Conservation (phyloP, 2,329 filamentous ascomycete genomes). For the Massarina eburnea region DNA sequence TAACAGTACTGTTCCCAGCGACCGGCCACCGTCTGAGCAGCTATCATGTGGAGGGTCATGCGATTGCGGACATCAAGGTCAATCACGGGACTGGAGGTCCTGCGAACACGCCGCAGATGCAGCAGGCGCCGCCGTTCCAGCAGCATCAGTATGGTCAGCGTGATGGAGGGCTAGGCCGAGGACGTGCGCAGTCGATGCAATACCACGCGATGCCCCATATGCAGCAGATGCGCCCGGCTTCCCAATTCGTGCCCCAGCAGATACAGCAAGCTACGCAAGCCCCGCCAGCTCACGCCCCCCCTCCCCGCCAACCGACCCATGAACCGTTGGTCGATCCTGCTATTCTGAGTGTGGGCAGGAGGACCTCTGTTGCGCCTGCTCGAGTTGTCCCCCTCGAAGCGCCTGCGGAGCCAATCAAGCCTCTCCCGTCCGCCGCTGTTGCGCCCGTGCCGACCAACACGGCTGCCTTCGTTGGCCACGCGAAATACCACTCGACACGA, state of each 20-base stretch:
- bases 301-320: slow-evolving; percentile 24
- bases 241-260: background rate
- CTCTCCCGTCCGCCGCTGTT: slow-evolving; percentile 36
- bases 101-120: slow-evolving; percentile 10
- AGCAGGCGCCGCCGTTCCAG: background rate
- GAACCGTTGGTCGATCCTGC: slow-evolving; percentile 74
- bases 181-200: slow-evolving; percentile 5
- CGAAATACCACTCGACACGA: slow-evolving; percentile 30
- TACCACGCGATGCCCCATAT: background rate
- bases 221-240: background rate
- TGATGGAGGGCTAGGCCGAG: background rate
- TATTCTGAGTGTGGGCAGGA: slow-evolving; percentile 68
- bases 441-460: slow-evolving; percentile 39
- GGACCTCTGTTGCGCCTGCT: slow-evolving; percentile 29
- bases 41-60: slow-evolving; percentile 59
- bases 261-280: slow-evolving; percentile 16
- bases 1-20: slow-evolving; percentile 55
- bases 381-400: slow-evolving; percentile 37
- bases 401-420: slow-evolving; percentile 48
- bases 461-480: slow-evolving; percentile 41
- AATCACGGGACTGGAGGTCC: slow-evolving; percentile 29
- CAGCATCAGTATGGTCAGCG: background rate
- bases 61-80: slow-evolving; percentile 62
- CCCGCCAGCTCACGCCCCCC: background rate
- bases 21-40: slow-evolving; percentile 55